phyloP scores from a whole-genome alignment of 805 yeast species.

The Ogataea methanolica region DNA sequence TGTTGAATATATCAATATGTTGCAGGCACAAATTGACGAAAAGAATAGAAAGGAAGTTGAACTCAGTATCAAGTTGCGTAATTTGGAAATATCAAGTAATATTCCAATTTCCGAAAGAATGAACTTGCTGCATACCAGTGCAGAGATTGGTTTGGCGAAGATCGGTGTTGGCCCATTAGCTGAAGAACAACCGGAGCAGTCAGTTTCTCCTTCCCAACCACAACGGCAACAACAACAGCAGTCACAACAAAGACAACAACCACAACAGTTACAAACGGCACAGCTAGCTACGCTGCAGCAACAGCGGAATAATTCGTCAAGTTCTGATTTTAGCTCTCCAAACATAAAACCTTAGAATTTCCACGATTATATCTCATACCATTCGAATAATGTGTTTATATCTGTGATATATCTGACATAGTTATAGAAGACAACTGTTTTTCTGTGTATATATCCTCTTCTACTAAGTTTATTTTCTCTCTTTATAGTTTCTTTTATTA shows the following conservation, averaged over 20 bases:
- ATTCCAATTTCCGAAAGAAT: slow-evolving; percentile 34
- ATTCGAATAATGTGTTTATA: no score
- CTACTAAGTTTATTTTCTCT: no score
- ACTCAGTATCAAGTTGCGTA: slow-evolving; percentile 54
- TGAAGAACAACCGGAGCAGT: slow-evolving; percentile 22
- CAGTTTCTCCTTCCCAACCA: neutral
- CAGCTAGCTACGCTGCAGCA: neutral
- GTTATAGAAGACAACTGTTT: no score
- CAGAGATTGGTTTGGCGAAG: slow-evolving; percentile 68
- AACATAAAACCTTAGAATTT: neutral
- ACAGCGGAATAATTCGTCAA: neutral
- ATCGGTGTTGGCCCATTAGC: slow-evolving; percentile 83
- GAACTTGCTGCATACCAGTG: slow-evolving; percentile 62
- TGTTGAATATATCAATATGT: slow-evolving; percentile 62
- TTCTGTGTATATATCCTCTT: no score
- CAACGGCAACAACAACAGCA: neutral
- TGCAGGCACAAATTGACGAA: slow-evolving; percentile 72
- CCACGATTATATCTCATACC: no score
- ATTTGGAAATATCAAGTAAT: slow-evolving; percentile 42
- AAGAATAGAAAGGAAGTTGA: slow-evolving; percentile 79
- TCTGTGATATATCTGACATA: no score
- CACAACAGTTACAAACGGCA: slow-evolving; percentile 1
- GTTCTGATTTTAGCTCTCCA: slow-evolving; percentile 1
- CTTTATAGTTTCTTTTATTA: no score
- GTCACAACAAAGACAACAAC: neutral